Evolutionary conservation across 2,329 filamentous ascomycete genomes (phyloP).

Genomic region (Neofusicoccum laricinum): DNA sequence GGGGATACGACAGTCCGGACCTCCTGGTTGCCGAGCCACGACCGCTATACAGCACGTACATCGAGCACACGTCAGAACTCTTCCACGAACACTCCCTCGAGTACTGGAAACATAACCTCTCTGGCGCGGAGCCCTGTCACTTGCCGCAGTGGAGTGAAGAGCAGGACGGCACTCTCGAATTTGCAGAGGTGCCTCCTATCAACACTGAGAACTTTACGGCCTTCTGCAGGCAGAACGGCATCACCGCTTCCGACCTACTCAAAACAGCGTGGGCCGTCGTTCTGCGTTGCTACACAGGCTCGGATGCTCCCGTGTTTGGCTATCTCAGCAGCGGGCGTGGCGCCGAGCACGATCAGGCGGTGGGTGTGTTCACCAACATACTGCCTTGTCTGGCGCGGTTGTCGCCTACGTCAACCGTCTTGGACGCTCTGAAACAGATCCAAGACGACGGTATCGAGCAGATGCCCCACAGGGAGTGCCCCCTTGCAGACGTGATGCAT

Average conservation of each 20-base stretch:
- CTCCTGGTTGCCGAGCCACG: slow-evolving; percentile 32
- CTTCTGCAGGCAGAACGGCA: slow-evolving; percentile 42
- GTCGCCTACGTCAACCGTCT: slow-evolving; percentile 28
- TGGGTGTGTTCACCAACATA: slow-evolving; percentile 49
- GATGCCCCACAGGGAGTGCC: slow-evolving; percentile 43
- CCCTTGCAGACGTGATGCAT: slow-evolving; percentile 2
- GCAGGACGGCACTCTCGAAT: slow-evolving; percentile 27
- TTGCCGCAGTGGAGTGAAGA: slow-evolving; percentile 32
- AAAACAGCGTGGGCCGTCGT: slow-evolving; percentile 37
- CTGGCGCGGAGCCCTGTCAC: slow-evolving; percentile 37
- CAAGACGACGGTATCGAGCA: slow-evolving; percentile 48
- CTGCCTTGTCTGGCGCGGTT: slow-evolving; percentile 44
- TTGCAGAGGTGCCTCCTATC: slow-evolving; percentile 22
- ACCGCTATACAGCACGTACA: slow-evolving; percentile 39
- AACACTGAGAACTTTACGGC: slow-evolving; percentile 13
- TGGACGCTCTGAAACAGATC: slow-evolving; percentile 39
- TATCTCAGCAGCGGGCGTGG: slow-evolving; percentile 40
- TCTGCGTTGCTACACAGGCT: slow-evolving; percentile 28
- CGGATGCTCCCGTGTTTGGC: slow-evolving; percentile 34
- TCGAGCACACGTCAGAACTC: slow-evolving; percentile 28
- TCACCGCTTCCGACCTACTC: slow-evolving; percentile 49
- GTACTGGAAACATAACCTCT: slow-evolving; percentile 41
- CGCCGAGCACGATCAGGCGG: slow-evolving; percentile 38
- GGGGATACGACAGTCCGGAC: slow-evolving; percentile 43
- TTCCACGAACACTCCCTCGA: not conserved